Conservation (phyloP, 2,329 filamentous ascomycete species). For the Saccharata proteae region DNA sequence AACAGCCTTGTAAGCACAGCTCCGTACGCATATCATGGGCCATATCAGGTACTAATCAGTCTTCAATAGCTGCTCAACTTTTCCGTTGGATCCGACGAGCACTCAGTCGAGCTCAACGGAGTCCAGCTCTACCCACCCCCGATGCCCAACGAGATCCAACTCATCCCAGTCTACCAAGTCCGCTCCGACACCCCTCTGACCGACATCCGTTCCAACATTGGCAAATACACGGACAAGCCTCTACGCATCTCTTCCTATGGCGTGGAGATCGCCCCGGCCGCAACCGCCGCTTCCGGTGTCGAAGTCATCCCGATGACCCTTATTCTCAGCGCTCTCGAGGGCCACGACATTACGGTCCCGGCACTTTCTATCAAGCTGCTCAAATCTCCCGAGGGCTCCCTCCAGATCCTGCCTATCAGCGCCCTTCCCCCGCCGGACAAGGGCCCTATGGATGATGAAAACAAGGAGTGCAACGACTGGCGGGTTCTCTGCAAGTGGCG, state of each 20-base stretch:
- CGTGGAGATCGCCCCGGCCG: slow-evolving; percentile 20
- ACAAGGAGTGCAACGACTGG: slow-evolving; percentile 18
- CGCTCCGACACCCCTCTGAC: slow-evolving; percentile 12
- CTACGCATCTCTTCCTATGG: slow-evolving; percentile 24
- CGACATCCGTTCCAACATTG: slow-evolving; percentile 10
- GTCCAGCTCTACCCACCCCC: slow-evolving; percentile 26
- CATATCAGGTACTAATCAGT: slow-evolving; percentile 11
- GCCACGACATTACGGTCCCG: slow-evolving; percentile 18
- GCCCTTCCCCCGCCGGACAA: slow-evolving; percentile 13
- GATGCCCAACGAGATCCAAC: slow-evolving; percentile 17
- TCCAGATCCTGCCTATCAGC: slow-evolving; percentile 27
- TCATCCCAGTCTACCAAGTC: slow-evolving; percentile 23
- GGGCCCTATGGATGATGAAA: slow-evolving; percentile 11
- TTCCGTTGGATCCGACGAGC: slow-evolving; percentile 19
- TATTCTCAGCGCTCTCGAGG: slow-evolving; percentile 23
- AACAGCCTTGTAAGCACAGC: slow-evolving; percentile 20
- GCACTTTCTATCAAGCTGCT: slow-evolving; percentile 24
- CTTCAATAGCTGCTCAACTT: slow-evolving; percentile 23
- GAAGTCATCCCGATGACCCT: slow-evolving; percentile 28
- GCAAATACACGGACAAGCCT: slow-evolving; percentile 12
- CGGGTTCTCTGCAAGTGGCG: slow-evolving; percentile 31
- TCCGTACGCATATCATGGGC: slow-evolving; percentile 9
- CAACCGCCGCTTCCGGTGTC: slow-evolving; percentile 22
- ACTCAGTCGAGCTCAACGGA: slow-evolving; percentile 23
- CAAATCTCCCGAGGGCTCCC: slow-evolving; percentile 22